A percentile compares a stretch with the other conserved stretches of the same genome.
Conservation (phyloP, 495 filamentous ascomycete species). For the Daldinia childiae region DNA sequence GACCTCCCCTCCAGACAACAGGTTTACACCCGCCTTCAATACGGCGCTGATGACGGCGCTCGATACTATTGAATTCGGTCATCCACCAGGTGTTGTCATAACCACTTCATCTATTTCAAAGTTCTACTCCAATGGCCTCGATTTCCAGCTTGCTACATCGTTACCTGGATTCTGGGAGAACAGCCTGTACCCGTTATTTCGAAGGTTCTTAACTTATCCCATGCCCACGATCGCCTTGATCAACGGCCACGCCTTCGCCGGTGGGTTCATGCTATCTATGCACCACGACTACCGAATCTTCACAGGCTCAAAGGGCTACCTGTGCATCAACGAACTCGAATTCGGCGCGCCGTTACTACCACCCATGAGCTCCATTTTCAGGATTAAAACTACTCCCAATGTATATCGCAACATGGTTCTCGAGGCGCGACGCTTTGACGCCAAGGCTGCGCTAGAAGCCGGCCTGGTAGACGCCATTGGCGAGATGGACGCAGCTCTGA, state of each 20-base stretch:
- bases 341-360: slow-evolving; percentile 76
- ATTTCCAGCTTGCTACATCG: slow-evolving; percentile 65
- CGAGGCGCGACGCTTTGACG: slow-evolving; percentile 72
- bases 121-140: slow-evolving; percentile 85
- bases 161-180: slow-evolving; percentile 64
- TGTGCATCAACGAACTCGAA: slow-evolving; percentile 82
- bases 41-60: slow-evolving; percentile 72
- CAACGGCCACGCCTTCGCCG: slow-evolving; percentile 86
- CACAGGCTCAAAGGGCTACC: slow-evolving; percentile 71
- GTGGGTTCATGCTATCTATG: slow-evolving; percentile 82
- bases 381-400: slow-evolving; percentile 67
- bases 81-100: slow-evolving; percentile 72
- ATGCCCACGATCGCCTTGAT: slow-evolving; percentile 84
- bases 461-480: slow-evolving; percentile 76
- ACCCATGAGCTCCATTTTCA: slow-evolving; percentile 77
- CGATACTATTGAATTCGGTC: slow-evolving; percentile 73
- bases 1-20: slow-evolving; percentile 74
- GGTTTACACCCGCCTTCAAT: slow-evolving; percentile 73
- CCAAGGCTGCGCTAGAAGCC: slow-evolving; percentile 64
- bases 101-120: slow-evolving; percentile 78
- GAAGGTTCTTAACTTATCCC: slow-evolving; percentile 72
- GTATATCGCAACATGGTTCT: slow-evolving; percentile 72
- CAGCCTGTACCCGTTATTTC: slow-evolving; percentile 67
- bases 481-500: slow-evolving; percentile 66
- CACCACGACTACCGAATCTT: slow-evolving; percentile 84